Evolutionary conservation across 106 monocot species (phyloP).

Genomic region (Agapanthus africanus): DNA sequence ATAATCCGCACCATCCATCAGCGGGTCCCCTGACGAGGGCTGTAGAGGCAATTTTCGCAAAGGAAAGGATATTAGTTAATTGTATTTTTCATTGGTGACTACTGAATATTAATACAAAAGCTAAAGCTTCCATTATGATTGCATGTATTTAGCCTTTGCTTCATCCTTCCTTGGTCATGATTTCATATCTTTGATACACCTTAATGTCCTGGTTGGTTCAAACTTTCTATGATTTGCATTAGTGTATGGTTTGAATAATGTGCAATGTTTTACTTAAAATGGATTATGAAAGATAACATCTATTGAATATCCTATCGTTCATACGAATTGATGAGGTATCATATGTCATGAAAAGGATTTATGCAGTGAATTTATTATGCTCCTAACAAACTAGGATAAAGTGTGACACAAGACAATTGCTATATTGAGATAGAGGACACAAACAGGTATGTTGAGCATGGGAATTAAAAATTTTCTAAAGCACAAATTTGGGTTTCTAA

Average conservation of each 20-base stretch:
- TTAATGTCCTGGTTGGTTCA: not conserved
- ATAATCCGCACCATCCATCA: too few relatives aligned
- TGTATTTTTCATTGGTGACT: too few relatives aligned
- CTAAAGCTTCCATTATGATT: too few relatives aligned
- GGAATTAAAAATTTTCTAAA: not conserved
- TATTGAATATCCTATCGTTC: not conserved
- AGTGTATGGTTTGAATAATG: not conserved
- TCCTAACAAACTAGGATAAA: not conserved
- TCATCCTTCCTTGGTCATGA: too few relatives aligned
- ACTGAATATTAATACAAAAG: too few relatives aligned
- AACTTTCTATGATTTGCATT: not conserved
- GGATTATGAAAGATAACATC: not conserved
- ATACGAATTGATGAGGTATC: not conserved
- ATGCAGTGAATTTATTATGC: not conserved
- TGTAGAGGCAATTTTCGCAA: too few relatives aligned
- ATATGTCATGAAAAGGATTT: not conserved
- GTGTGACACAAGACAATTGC: not conserved
- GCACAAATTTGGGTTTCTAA: too few relatives aligned
- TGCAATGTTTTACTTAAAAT: not conserved
- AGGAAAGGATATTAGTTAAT: too few relatives aligned
- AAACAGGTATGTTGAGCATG: too few relatives aligned
- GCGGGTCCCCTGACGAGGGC: too few relatives aligned
- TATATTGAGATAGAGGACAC: not conserved
- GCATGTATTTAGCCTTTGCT: too few relatives aligned
- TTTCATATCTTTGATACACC: too few relatives aligned